phyloP scores from a whole-genome alignment of 768 basidiomycete genomes.

The Butyriboletus loyo region DNA sequence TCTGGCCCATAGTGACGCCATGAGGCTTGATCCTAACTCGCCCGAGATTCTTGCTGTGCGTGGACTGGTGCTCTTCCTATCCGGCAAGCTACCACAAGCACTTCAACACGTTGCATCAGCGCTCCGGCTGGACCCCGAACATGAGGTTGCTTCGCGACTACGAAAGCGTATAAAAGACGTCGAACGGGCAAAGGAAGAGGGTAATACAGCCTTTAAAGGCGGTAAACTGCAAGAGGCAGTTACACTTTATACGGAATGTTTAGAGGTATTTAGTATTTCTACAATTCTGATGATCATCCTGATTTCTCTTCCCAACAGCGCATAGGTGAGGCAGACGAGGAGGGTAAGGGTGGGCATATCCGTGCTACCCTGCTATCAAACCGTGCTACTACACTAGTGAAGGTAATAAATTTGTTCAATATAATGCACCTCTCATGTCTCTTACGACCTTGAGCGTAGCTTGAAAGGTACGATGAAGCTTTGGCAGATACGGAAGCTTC shows the following conservation, averaged over 20 bases:
- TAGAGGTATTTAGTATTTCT: conserved; percentile 48
- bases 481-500: conserved; percentile 69
- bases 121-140: conserved; percentile 74
- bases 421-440: not conserved
- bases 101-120: conserved; percentile 69
- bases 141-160: conserved; percentile 64
- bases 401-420: conserved; percentile 40
- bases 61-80: conserved; percentile 75
- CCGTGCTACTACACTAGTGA: conserved; percentile 76
- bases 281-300: not conserved
- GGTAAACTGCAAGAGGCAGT: conserved; percentile 59
- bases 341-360: conserved; percentile 77
- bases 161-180: conserved; percentile 81
- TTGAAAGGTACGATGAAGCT: conserved; percentile 64
- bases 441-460: conserved; percentile 37
- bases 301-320: conserved; percentile 38
- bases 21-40: conserved; percentile 67
- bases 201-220: conserved; percentile 71
- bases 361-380: conserved; percentile 80
- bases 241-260: conserved; percentile 64
- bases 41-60: conserved; percentile 78
- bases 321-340: conserved; percentile 64
- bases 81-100: conserved; percentile 66
- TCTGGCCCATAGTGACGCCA: conserved; percentile 54
- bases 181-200: conserved; percentile 81